Evolutionary conservation across 2,329 filamentous ascomycete species (phyloP).

Genomic region (Arthrobotrys musiformis): DNA sequence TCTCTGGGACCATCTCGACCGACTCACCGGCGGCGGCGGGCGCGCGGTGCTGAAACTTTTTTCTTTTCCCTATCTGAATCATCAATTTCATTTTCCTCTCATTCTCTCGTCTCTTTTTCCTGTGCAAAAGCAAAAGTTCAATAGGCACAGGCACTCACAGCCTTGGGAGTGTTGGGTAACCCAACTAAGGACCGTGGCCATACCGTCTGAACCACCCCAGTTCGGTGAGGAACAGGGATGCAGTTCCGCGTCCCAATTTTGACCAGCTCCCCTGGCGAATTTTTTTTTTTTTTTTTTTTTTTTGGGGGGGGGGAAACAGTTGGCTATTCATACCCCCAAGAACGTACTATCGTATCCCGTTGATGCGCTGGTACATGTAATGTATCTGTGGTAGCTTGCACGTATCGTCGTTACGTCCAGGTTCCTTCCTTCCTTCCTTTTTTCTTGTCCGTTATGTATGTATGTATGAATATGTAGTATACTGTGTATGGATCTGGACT

Average conservation of each 20-base stretch:
- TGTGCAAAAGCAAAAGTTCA: constrained; percentile 37
- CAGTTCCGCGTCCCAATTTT: constrained; percentile 48
- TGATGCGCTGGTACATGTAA: constrained; percentile 42
- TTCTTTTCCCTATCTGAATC: constrained; percentile 32
- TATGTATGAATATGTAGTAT: too few species aligned
- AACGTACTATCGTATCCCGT: constrained; percentile 9
- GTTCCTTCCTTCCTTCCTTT: neutral
- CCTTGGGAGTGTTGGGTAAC: constrained; percentile 39
- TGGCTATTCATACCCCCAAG: constrained; percentile 40
- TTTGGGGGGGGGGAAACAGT: constrained; percentile 46
- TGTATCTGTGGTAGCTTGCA: constrained; percentile 5
- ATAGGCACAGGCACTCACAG: constrained; percentile 46
- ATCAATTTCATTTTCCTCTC: constrained; percentile 46
- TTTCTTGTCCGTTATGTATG: neutral
- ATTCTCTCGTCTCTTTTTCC: constrained; percentile 31
- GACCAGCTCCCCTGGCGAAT: constrained; percentile 47
- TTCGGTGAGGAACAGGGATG: constrained; percentile 37
- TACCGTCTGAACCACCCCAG: constrained; percentile 47
- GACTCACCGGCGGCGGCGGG: constrained; percentile 44
- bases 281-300: too few species aligned
- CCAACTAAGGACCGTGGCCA: constrained; percentile 48
- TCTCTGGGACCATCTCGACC: constrained; percentile 42
- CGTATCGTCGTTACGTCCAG: constrained; percentile 15
- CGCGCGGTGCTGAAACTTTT: constrained; percentile 37
- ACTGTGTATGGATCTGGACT: neutral